Conservation (phyloP, 257 asterid genomes). For the Marsdenia floribunda region DNA sequence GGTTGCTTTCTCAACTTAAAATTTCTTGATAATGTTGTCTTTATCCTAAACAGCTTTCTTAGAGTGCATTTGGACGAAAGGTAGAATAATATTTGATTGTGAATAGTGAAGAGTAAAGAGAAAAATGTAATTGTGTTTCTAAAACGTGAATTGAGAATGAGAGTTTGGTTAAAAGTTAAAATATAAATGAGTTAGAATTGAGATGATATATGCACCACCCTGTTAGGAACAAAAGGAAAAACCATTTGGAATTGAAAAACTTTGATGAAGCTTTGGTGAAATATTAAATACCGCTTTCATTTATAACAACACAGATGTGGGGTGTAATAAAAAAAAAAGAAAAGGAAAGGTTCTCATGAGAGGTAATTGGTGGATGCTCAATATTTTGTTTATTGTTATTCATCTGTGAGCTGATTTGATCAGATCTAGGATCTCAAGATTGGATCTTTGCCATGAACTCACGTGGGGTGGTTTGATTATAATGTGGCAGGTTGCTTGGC, state of each 20-base stretch:
- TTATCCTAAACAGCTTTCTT: background rate
- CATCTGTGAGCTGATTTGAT: background rate
- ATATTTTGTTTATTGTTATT: background rate
- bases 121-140: no score
- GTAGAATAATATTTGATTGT: no score
- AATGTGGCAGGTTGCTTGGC: background rate
- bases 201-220: background rate
- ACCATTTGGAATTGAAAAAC: background rate
- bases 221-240: background rate
- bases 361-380: background rate
- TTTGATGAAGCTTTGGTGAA: background rate
- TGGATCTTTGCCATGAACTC: background rate
- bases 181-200: no score
- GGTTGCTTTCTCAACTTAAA: background rate
- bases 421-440: background rate
- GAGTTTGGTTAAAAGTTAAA: no score
- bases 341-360: no score
- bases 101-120: no score
- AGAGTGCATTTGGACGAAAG: no score
- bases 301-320: no score
- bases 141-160: no score
- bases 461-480: background rate
- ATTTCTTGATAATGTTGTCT: background rate
- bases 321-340: no score
- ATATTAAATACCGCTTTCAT: background rate